Conservation (phyloP, 805 yeast species). For the Lipomyces spencermartinsiae region DNA sequence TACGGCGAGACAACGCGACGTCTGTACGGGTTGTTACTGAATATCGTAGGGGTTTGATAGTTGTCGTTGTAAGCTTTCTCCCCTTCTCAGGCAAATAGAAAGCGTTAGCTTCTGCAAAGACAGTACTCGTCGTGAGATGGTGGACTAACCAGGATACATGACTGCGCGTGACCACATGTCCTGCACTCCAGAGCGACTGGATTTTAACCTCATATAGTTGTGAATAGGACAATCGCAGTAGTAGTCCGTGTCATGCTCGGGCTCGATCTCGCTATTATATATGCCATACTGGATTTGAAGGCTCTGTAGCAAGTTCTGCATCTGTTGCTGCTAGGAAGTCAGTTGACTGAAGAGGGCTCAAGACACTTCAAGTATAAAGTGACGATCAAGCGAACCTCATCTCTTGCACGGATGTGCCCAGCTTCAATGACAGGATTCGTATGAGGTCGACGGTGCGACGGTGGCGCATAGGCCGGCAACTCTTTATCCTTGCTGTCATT, state of each 20-base stretch:
- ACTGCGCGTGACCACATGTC: not conserved
- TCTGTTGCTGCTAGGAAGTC: not conserved
- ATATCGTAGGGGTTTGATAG: not conserved
- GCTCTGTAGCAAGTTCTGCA: conserved; percentile 1
- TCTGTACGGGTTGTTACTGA: not conserved
- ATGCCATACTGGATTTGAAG: not conserved
- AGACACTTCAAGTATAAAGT: not conserved
- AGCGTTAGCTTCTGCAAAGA: not conserved
- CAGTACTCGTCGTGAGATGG: not conserved
- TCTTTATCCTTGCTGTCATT: not conserved
- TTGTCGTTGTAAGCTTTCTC: not conserved
- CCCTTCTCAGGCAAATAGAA: conserved; percentile 1
- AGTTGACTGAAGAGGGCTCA: conserved; percentile 1
- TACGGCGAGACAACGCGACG: conserved; percentile 2
- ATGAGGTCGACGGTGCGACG: not conserved
- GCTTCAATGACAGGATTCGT: not conserved
- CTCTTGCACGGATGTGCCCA: not conserved
- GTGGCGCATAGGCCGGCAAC: conserved; percentile 3
- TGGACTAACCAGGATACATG: conserved; percentile 1
- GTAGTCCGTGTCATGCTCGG: conserved; percentile 1
- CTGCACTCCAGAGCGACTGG: not conserved
- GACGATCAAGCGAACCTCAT: not conserved
- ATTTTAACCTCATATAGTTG: not conserved
- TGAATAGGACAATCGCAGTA: not conserved
- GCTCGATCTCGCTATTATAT: not conserved